These are phyloP conservation scores for Schizochytrium sp. DNA, from an alignment of 108 stramenopile genomes.

Conservation along the genomic window DNA sequence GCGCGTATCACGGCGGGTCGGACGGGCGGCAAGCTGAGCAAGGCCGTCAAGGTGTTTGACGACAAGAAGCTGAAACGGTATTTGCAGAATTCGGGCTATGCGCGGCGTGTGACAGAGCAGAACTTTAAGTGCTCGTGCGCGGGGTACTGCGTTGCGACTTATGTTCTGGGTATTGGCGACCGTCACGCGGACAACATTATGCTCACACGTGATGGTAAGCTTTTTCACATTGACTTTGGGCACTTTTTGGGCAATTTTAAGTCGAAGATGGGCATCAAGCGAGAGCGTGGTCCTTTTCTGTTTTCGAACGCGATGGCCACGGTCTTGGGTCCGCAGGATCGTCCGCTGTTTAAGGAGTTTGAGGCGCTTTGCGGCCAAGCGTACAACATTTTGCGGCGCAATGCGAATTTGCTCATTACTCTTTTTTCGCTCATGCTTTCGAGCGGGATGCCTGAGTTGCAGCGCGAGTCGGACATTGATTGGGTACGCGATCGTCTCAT, in stretches of 20 bases:
- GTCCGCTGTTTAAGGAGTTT: slow-evolving; percentile 21
- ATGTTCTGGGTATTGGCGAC: slow-evolving; percentile 58
- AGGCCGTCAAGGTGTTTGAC: slow-evolving; percentile 6
- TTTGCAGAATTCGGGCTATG: not conserved
- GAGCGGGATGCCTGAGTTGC: slow-evolving; percentile 39
- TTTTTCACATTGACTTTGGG: slow-evolving; percentile 64
- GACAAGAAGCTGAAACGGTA: slow-evolving; percentile 11
- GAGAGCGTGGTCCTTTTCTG: slow-evolving; percentile 44
- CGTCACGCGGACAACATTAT: slow-evolving; percentile 59
- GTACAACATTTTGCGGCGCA: slow-evolving; percentile 33
- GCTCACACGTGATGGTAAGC: slow-evolving; percentile 41
- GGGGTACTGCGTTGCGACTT: slow-evolving; percentile 58
- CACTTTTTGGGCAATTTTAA: slow-evolving; percentile 51
- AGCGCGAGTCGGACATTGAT: slow-evolving; percentile 20
- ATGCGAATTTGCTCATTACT: slow-evolving; percentile 35
- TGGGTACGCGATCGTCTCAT: slow-evolving; percentile 39
- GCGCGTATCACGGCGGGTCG: slow-evolving; percentile 29
- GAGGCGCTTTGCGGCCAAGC: slow-evolving; percentile 32
- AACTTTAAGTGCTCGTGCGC: slow-evolving; percentile 34
- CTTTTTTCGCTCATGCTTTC: slow-evolving; percentile 38
- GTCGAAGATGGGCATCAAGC: slow-evolving; percentile 41
- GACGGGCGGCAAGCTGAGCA: not conserved
- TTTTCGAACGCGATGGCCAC: slow-evolving; percentile 40
- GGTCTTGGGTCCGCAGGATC: slow-evolving; percentile 25
- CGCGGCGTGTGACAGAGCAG: not conserved